phyloP scores from a whole-genome alignment of 2,329 filamentous ascomycete genomes.

The Colletotrichum melonis region DNA sequence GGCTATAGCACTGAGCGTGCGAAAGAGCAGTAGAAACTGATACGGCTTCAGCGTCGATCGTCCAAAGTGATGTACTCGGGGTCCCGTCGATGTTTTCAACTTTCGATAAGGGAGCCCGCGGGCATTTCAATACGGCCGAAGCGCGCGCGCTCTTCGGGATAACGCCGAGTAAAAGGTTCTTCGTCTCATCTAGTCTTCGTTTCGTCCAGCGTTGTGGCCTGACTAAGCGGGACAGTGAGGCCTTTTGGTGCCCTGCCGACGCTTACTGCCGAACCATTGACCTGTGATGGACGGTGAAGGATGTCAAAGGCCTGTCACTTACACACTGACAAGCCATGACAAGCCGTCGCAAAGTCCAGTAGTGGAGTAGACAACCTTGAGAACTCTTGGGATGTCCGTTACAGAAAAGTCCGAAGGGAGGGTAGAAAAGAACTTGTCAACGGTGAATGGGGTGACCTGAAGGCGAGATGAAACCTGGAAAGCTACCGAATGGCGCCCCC shows the following conservation, averaged over 20 bases:
- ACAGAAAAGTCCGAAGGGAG: not conserved
- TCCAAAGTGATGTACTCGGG: not conserved
- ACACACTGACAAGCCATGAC: slow-evolving; percentile 3
- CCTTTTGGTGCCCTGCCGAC: slow-evolving; percentile 15
- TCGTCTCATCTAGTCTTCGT: slow-evolving; percentile 5
- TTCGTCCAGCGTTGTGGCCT: not conserved
- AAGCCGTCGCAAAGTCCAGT: slow-evolving; percentile 9
- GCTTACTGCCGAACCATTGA: slow-evolving; percentile 15
- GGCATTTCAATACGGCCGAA: not conserved
- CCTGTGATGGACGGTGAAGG: not conserved
- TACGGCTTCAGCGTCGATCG: not conserved
- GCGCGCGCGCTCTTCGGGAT: slow-evolving; percentile 2
- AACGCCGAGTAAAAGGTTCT: slow-evolving; percentile 14
- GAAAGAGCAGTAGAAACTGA: not conserved
- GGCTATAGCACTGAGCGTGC: not conserved
- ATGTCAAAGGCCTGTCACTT: slow-evolving; percentile 6
- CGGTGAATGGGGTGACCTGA: slow-evolving; percentile 12
- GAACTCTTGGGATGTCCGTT: not conserved
- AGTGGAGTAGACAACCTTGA: not conserved
- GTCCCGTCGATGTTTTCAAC: not conserved
- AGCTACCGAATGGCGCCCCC: not conserved
- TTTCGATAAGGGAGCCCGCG: not conserved
- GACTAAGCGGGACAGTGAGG: slow-evolving; percentile 15
- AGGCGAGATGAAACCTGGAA: slow-evolving; percentile 28
- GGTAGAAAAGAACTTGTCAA: not conserved